Percentiles rank a stretch among this genome's conserved stretches.
These are phyloP conservation scores for Ophiosphaerella herpotricha DNA, from an alignment of 2,329 filamentous ascomycete genomes.

Conservation along the genomic window DNA sequence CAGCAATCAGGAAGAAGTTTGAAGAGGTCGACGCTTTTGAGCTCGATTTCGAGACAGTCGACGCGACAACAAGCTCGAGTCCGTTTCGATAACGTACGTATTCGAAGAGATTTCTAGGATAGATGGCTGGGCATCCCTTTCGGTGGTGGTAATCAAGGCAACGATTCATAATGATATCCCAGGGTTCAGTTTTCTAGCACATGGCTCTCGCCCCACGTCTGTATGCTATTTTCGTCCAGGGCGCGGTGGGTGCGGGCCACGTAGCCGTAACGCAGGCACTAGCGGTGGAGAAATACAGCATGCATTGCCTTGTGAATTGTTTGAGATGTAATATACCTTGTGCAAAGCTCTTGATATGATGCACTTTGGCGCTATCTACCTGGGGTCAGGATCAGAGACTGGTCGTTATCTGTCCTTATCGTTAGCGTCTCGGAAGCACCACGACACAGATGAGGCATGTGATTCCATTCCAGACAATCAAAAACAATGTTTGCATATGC, in stretches of 20 bases:
- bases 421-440: background rate
- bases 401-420: constrained; percentile 33
- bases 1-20: constrained; percentile 54
- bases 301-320: too few species aligned
- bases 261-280: background rate
- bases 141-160: background rate
- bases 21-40: constrained; percentile 56
- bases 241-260: background rate
- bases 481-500: constrained; percentile 4
- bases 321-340: background rate
- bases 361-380: background rate
- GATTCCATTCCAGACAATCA: background rate
- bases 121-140: background rate
- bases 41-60: constrained; percentile 56
- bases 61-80: constrained; percentile 47
- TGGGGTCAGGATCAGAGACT: background rate
- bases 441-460: background rate
- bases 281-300: background rate
- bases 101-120: background rate
- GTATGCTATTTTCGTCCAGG: background rate
- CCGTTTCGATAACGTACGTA: constrained; percentile 39
- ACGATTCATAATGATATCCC: background rate
- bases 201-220: background rate
- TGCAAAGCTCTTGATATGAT: background rate
- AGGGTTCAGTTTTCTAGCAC: background rate